These are phyloP conservation scores for Ciborinia camelliae DNA, from an alignment of 2,329 filamentous ascomycete species.

Conservation along the genomic window DNA sequence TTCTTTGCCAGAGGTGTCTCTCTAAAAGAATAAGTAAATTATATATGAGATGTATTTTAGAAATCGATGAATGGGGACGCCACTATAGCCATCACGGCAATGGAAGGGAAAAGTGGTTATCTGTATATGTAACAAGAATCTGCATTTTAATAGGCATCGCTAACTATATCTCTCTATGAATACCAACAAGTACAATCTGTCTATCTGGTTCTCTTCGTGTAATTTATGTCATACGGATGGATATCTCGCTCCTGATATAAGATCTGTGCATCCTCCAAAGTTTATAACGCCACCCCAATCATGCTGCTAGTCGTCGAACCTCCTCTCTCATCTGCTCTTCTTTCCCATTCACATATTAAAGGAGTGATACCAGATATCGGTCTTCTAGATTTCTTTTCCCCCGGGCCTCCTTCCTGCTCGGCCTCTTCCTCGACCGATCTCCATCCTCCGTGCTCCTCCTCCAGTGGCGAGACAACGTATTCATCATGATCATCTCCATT, in stretches of 20 bases:
- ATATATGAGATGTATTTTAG: too few relatives aligned
- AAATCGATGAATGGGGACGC: too few relatives aligned
- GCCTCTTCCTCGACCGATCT: neutral
- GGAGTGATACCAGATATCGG: neutral
- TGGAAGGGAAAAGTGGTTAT: neutral
- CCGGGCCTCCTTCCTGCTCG: neutral
- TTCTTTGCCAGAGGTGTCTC: too few relatives aligned
- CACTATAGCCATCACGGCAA: neutral
- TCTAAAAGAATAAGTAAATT: too few relatives aligned
- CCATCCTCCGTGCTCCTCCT: neutral
- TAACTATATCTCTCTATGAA: neutral
- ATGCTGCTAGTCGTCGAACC: neutral
- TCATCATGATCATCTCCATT: neutral
- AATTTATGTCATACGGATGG: too few relatives aligned
- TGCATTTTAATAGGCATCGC: neutral
- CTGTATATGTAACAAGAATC: neutral
- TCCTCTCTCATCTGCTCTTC: neutral
- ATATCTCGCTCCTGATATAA: too few relatives aligned
- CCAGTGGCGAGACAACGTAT: neutral
- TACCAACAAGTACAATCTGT: neutral
- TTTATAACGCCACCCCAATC: neutral
- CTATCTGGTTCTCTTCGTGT: neutral
- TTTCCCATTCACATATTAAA: neutral
- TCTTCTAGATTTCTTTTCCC: neutral
- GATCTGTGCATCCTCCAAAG: too few relatives aligned